phyloP scores from a whole-genome alignment of 1,284 basidiomycete species.

The Microbotryomycetes sp. region DNA sequence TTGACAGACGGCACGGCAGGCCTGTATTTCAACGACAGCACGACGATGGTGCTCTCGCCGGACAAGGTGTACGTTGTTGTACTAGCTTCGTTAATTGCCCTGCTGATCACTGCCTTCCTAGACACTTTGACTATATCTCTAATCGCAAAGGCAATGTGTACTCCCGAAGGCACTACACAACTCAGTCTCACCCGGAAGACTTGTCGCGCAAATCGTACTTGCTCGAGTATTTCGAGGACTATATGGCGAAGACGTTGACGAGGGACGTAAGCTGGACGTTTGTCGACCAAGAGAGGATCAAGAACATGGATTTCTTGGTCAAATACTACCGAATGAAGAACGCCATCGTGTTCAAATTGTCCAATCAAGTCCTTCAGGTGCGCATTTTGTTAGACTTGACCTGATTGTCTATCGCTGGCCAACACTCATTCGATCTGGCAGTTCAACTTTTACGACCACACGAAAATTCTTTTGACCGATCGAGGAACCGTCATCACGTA shows the following conservation, averaged over 20 bases:
- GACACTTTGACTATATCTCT: conserved; percentile 73
- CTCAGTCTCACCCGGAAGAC: conserved; percentile 44
- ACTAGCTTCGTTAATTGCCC: not conserved
- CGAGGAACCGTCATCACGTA: conserved; percentile 71
- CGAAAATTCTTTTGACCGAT: conserved; percentile 80
- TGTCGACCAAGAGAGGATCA: conserved; percentile 57
- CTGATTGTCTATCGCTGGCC: not conserved
- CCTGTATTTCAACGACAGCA: conserved; percentile 93
- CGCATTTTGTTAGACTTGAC: conserved; percentile 30
- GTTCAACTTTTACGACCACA: conserved; percentile 99
- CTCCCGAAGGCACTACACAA: conserved; percentile 39
- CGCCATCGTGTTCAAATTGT: conserved; percentile 92
- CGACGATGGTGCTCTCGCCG: conserved; percentile 72
- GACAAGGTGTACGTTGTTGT: conserved; percentile 60
- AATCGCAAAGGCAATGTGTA: conserved; percentile 33
- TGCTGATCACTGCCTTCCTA: conserved; percentile 37
- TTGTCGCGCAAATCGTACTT: conserved; percentile 82
- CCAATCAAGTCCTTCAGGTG: conserved; percentile 86
- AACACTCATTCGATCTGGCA: conserved; percentile 40
- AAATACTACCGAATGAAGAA: conserved; percentile 94
- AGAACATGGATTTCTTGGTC: conserved; percentile 89
- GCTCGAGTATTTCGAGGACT: conserved; percentile 82
- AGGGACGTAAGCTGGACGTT: conserved; percentile 74
- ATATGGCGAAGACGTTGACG: conserved; percentile 80
- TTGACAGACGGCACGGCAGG: conserved; percentile 90